Base-by-base conservation (phyloP, 306 rosid genomes). In the Dryas alaskensis region DNA sequence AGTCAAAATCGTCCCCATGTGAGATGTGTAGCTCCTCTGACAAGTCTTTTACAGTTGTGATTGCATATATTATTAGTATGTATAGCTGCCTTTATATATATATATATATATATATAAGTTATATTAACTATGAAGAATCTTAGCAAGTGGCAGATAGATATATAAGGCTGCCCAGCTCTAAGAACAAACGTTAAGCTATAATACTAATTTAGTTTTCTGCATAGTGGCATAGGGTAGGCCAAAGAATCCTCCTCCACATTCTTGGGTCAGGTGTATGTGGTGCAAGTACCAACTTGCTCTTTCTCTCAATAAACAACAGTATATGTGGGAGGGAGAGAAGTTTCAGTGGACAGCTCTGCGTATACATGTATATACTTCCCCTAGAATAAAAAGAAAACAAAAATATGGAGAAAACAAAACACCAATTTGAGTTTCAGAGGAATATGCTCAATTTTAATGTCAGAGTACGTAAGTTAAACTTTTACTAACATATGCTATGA, bases 31-130 rank as follows among this genome's bases (percentile, higher is more conserved):
- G 22, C 13, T 8, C 5, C n/a, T 16, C 37, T 46, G 76, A 60
- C 37, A 44, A 31, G 46, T 72, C 67, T 57, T 60, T 73, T 19
- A 49, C 77, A 73, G 70, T 73, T 61, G 69, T 60, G 77, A 73
- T 61, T 60, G 13, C 77, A 61, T 72, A 63, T 57, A 59, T 19
- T 48, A 57, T 53, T 45, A 49, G 11, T 22, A 58, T 71, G 10
- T 70, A 13, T 48, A 27, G 31, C 60, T 39, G 25, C 40, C 40
- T 46, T 45, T 46, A 11, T 47, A 17, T 46, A 31, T 27, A 27
- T 27, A 27, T 19, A 19, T 19, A 19, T 46, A 11, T 47, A 17
- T 46, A 31, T 31, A 31, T 31, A 31, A 11, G 9, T 72, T 45
- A 17, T 47, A 46, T 60, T 48, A 58, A 46, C 7, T 14, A 10